Evolutionary conservation across 176 grass and related monocot species (phyloP).

Genomic region (Zizania latifolia): DNA sequence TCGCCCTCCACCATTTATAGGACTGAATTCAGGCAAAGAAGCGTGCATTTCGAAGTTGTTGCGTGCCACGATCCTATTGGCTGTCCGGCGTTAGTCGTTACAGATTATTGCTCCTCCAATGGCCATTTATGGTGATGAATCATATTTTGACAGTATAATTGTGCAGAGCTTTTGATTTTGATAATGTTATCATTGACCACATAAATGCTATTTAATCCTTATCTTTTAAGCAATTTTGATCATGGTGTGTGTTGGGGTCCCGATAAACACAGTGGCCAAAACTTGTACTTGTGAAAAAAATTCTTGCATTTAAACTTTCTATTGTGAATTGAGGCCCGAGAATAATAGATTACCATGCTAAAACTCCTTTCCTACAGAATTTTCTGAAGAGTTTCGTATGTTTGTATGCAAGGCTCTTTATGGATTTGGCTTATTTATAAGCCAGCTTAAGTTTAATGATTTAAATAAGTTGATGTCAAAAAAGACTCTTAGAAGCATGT

Average conservation of each 20-base stretch:
- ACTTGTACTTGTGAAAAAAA: background rate
- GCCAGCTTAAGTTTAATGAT: too few relatives aligned
- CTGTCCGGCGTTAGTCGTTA: background rate
- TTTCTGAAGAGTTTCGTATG: background rate
- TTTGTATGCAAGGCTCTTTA: too few relatives aligned
- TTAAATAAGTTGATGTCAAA: too few relatives aligned
- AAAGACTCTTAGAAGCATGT: too few relatives aligned
- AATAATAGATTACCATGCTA: background rate
- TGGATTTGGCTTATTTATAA: too few relatives aligned
- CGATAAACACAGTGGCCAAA: background rate
- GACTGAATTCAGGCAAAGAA: background rate
- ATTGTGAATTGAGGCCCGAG: background rate
- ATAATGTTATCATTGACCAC: background rate
- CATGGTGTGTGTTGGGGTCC: background rate
- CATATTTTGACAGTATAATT: background rate
- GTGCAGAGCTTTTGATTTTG: background rate
- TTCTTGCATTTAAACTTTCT: background rate
- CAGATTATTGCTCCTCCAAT: background rate
- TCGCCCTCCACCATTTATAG: slow-evolving; percentile 16
- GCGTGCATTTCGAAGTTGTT: background rate
- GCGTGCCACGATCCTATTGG: background rate
- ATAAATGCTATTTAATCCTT: background rate
- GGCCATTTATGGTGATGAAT: background rate
- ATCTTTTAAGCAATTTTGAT: too few relatives aligned
- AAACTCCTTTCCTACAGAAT: background rate